A percentile compares a stretch with the other conserved stretches of the same genome.
phyloP scores from a whole-genome alignment of 768 basidiomycete species.

The Hygrocybe punicea region DNA sequence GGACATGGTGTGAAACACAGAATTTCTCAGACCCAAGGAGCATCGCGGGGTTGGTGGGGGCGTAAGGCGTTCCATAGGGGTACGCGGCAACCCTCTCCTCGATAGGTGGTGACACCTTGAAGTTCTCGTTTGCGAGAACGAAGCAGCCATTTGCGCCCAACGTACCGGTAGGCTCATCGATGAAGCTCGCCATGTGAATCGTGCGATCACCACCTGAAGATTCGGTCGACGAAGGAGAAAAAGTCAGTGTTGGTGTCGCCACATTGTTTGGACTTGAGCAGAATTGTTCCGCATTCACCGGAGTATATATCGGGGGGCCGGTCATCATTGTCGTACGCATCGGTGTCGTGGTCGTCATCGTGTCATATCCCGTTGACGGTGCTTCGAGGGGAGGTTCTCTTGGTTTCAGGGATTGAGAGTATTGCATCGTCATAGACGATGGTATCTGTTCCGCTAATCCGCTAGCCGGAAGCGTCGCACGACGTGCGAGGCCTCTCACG shows the following conservation, averaged over 20 bases:
- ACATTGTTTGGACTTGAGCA: slow-evolving; percentile 44
- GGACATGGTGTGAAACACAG: background rate
- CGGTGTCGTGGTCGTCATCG: background rate
- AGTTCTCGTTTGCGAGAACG: background rate
- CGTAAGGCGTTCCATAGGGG: background rate
- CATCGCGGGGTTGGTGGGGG: background rate
- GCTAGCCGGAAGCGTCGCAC: slow-evolving; percentile 42
- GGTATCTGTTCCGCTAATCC: slow-evolving; percentile 15
- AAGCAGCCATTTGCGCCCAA: slow-evolving; percentile 4
- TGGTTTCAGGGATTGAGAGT: background rate
- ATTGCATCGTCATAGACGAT: background rate
- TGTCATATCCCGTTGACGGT: background rate
- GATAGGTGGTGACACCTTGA: background rate
- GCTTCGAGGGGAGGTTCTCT: background rate
- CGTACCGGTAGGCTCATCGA: slow-evolving; percentile 40
- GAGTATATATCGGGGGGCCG: background rate
- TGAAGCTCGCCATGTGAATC: slow-evolving; percentile 52
- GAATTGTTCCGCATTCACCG: background rate
- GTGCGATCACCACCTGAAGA: slow-evolving; percentile 55
- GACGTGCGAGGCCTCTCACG: slow-evolving; percentile 35
- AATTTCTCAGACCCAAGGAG: background rate
- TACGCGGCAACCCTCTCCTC: background rate
- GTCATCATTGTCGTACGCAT: background rate
- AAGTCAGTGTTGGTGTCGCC: slow-evolving; percentile 54
- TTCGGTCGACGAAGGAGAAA: slow-evolving; percentile 60